phyloP scores from a whole-genome alignment of 345 rosid genomes.

The Clausena lansium region DNA sequence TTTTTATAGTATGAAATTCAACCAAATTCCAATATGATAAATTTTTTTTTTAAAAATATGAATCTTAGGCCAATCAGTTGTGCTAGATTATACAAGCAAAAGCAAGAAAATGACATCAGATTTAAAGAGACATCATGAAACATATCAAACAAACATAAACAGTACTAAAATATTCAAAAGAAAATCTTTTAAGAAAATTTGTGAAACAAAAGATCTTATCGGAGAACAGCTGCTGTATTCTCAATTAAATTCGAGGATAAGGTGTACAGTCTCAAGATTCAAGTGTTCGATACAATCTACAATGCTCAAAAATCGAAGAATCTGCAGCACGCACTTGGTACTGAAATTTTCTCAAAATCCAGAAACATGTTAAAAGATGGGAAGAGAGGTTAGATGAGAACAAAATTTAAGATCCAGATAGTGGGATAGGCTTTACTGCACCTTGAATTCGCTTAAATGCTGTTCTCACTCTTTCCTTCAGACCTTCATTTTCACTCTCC shows the following conservation, averaged over 20 bases:
- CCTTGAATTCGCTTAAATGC: slow-evolving; percentile 69
- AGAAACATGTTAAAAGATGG: background rate
- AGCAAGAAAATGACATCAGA: background rate
- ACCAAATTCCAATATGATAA: too few species aligned
- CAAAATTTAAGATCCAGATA: slow-evolving; percentile 32
- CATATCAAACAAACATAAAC: too few species aligned
- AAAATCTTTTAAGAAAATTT: background rate
- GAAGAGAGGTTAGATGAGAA: background rate
- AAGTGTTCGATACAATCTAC: background rate
- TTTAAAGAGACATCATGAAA: background rate
- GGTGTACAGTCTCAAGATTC: background rate
- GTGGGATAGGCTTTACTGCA: slow-evolving; percentile 78
- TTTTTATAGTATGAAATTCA: too few species aligned
- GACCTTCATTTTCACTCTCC: slow-evolving; percentile 81
- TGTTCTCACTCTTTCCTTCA: slow-evolving; percentile 69
- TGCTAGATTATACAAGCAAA: too few species aligned
- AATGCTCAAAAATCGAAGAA: background rate
- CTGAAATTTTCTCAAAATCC: background rate
- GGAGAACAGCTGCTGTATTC: background rate
- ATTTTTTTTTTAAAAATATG: too few species aligned
- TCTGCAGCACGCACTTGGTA: too few species aligned
- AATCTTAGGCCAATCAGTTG: too few species aligned
- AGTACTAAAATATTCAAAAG: background rate
- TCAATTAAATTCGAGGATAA: background rate
- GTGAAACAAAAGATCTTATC: background rate